Conservation (phyloP, 78 protist genomes). For the Chrysochromulina parva region DNA sequence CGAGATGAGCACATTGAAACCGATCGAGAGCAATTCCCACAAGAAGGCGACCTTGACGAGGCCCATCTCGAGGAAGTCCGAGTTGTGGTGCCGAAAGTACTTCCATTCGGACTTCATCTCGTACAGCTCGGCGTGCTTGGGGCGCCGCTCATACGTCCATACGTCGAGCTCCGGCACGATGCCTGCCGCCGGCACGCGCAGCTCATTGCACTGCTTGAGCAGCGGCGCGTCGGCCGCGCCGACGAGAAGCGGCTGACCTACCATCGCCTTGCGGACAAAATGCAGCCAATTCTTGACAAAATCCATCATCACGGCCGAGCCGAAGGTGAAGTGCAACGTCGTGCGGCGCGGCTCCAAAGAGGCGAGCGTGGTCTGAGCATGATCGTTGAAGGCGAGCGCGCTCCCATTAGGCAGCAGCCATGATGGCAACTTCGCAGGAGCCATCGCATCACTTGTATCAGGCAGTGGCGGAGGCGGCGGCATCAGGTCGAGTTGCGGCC, state of each 20-base stretch:
- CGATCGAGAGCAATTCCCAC: background rate
- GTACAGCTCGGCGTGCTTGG: background rate
- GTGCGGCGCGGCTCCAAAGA: background rate
- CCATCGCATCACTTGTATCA: too few species aligned
- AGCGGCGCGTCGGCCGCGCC: background rate
- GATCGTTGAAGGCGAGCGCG: background rate
- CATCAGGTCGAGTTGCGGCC: too few species aligned
- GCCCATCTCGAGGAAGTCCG: slow-evolving; percentile 21
- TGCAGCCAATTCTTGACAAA: slow-evolving; percentile 17
- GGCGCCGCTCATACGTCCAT: background rate
- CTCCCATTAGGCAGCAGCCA: too few species aligned
- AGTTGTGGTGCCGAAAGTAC: slow-evolving; percentile 9
- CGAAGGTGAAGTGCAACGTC: slow-evolving; percentile 7
- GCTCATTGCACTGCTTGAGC: background rate
- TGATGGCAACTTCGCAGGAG: too few species aligned
- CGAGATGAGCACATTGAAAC: background rate
- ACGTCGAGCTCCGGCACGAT: slow-evolving; percentile 6
- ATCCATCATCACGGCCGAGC: background rate
- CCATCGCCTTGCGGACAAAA: background rate
- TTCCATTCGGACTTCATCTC: background rate
- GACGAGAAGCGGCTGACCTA: background rate
- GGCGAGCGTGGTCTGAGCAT: background rate
- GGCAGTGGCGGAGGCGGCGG: too few species aligned
- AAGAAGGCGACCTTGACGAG: slow-evolving; percentile 12
- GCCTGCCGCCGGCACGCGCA: background rate